Conservation (phyloP, 345 rosid species). For the Ailanthus altissimus region DNA sequence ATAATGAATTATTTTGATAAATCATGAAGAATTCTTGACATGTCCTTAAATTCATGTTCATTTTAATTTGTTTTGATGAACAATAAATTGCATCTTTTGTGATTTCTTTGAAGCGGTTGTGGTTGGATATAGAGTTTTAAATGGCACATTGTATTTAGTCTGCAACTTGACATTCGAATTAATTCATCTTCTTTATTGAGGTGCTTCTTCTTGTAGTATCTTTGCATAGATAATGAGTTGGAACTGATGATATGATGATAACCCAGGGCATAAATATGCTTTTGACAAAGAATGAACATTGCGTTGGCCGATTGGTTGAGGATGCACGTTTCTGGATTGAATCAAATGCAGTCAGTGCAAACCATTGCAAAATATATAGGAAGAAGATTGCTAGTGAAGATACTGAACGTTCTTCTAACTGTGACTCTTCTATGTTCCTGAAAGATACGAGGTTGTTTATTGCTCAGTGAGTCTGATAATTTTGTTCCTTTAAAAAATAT, state of each 20-base stretch:
- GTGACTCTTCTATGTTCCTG: conserved; percentile 51
- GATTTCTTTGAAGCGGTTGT: neutral
- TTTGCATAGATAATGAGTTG: neutral
- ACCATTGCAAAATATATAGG: conserved; percentile 77
- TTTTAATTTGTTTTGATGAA: neutral
- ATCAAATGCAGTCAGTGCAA: conserved; percentile 68
- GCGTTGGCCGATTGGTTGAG: conserved; percentile 68
- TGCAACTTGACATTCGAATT: neutral
- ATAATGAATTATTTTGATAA: neutral
- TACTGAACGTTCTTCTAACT: conserved; percentile 28
- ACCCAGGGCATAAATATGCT: conserved; percentile 75
- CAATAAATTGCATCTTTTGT: neutral
- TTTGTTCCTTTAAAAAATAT: neutral
- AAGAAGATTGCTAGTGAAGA: conserved; percentile 36
- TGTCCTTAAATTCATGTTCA: neutral
- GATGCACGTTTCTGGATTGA: conserved; percentile 66
- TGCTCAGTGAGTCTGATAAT: neutral
- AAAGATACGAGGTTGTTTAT: conserved; percentile 75
- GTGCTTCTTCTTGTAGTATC: neutral
- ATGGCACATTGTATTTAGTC: neutral
- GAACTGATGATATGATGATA: conserved; percentile 17
- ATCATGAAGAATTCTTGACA: neutral
- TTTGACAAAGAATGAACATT: conserved; percentile 70
- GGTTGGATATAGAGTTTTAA: neutral
- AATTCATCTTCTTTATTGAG: neutral